Evolutionary conservation across 2,329 filamentous ascomycete species (phyloP).

Genomic region (Thielaviopsis populi): DNA sequence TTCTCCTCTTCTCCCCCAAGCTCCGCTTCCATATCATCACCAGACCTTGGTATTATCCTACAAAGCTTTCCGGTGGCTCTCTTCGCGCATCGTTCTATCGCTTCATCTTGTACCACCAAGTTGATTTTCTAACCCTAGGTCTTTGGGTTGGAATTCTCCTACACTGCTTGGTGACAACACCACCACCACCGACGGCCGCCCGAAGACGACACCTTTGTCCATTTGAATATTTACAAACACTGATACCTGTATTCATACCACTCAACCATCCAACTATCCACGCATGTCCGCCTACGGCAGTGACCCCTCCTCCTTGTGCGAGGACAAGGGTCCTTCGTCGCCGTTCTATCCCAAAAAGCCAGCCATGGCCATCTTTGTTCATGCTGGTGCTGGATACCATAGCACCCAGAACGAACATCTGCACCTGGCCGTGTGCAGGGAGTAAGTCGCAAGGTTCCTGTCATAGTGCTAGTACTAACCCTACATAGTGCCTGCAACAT

Average conservation of each 20-base stretch:
- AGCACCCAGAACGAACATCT: constrained; percentile 70
- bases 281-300: constrained; percentile 6
- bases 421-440: constrained; percentile 74
- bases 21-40: not conserved
- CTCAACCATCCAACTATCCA: not conserved
- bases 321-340: not conserved
- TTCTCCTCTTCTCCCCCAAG: not conserved
- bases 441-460: constrained; percentile 42
- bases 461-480: not conserved
- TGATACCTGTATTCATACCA: constrained; percentile 1
- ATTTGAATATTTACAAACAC: constrained; percentile 4
- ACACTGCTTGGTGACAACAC: constrained; percentile 1
- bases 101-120: constrained; percentile 4
- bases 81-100: not conserved
- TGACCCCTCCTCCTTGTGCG: not conserved
- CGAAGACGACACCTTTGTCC: not conserved
- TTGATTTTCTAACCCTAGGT: not conserved
- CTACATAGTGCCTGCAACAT: constrained; percentile 11
- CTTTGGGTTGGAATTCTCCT: not conserved
- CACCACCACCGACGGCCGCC: not conserved
- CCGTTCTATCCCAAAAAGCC: constrained; percentile 19
- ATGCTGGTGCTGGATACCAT: constrained; percentile 90
- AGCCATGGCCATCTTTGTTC: constrained; percentile 72
- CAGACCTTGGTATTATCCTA: not conserved
- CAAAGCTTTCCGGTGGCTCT: not conserved